phyloP scores from a whole-genome alignment of 805 yeast genomes.

The Candida khao-thaluensis region DNA sequence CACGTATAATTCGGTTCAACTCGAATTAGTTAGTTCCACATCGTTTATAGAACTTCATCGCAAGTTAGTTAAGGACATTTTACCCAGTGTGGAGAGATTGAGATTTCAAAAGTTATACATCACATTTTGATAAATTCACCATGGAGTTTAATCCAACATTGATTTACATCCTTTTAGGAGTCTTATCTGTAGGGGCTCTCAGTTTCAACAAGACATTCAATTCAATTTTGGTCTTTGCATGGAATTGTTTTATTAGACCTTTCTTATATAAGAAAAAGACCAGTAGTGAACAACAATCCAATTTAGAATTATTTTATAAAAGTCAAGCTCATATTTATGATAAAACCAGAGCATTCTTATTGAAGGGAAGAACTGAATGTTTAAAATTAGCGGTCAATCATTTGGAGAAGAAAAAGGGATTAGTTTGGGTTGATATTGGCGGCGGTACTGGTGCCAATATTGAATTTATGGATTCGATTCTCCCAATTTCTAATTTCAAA shows the following conservation, averaged over 20 bases:
- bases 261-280: slow-evolving; percentile 33
- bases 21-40: no score
- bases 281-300: slow-evolving; percentile 47
- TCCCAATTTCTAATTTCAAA: slow-evolving; percentile 52
- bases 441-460: slow-evolving; percentile 87
- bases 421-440: slow-evolving; percentile 79
- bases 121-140: neutral
- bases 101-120: neutral
- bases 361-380: slow-evolving; percentile 71
- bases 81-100: no score
- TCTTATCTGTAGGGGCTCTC: neutral
- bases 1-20: no score
- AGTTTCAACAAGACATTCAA: slow-evolving; percentile 7
- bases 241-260: slow-evolving; percentile 64
- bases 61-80: no score
- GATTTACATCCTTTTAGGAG: neutral
- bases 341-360: slow-evolving; percentile 59
- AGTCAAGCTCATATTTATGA: slow-evolving; percentile 79
- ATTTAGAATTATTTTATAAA: slow-evolving; percentile 68
- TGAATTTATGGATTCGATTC: slow-evolving; percentile 64
- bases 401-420: slow-evolving; percentile 38
- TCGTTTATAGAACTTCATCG: no score
- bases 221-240: slow-evolving; percentile 31
- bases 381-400: slow-evolving; percentile 60
- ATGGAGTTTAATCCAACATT: slow-evolving; percentile 4